phyloP scores from a whole-genome alignment of 495 filamentous ascomycete species.

The Penicillium herquei region DNA sequence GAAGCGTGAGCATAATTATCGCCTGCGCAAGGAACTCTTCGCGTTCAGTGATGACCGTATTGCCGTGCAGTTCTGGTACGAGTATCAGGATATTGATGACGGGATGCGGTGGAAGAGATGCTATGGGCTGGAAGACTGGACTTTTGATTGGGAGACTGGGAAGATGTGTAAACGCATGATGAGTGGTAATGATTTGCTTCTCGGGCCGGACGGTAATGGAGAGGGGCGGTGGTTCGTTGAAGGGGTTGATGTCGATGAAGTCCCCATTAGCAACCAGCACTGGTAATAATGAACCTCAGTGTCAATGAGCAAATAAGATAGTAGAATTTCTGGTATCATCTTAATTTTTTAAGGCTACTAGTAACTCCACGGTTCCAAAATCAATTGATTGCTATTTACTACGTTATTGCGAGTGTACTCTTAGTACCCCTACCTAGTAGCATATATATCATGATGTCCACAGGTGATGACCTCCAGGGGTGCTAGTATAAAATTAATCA shows the following conservation, averaged over 20 bases:
- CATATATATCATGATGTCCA: too few relatives aligned
- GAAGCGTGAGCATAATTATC: conserved; percentile 69
- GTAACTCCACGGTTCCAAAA: too few relatives aligned
- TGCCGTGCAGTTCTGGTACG: conserved; percentile 92
- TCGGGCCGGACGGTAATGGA: conserved; percentile 48
- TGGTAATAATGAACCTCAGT: conserved; percentile 49
- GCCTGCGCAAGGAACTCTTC: conserved; percentile 86
- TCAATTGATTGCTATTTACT: too few relatives aligned
- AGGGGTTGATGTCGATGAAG: conserved; percentile 69
- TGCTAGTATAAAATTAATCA: too few relatives aligned
- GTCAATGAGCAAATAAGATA: too few relatives aligned
- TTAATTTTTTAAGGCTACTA: too few relatives aligned
- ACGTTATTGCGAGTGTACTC: too few relatives aligned
- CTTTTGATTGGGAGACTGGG: conserved; percentile 67
- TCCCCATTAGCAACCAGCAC: conserved; percentile 69
- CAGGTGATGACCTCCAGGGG: too few relatives aligned
- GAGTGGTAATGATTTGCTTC: conserved; percentile 84
- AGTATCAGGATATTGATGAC: conserved; percentile 70
- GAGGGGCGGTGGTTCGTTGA: conserved; percentile 61
- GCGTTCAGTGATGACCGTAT: conserved; percentile 56
- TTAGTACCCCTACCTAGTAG: too few relatives aligned
- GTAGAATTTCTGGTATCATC: too few relatives aligned
- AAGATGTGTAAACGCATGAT: conserved; percentile 86
- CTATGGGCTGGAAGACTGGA: conserved; percentile 93
- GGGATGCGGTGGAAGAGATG: conserved; percentile 80